A percentile compares a stretch with the other conserved stretches of the same genome.
Evolutionary conservation across 2,329 filamentous ascomycete species (phyloP).

Genomic region (Pleomassaria siparia): DNA sequence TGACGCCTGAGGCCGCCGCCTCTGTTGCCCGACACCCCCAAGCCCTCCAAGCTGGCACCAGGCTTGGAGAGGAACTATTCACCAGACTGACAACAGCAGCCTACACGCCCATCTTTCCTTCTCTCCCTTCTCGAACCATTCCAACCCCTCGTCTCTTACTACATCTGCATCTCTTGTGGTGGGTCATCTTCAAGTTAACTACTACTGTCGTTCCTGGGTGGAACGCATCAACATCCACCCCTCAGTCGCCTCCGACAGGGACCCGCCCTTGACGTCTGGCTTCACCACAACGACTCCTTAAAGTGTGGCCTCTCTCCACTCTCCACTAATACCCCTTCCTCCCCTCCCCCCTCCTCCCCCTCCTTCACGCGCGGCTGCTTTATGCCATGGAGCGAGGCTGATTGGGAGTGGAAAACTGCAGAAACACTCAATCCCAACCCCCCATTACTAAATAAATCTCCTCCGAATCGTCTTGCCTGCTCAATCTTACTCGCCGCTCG

Average conservation of each 20-base stretch:
- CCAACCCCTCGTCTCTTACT: not conserved
- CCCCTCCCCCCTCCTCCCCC: too few species aligned
- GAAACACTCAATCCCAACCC: not conserved
- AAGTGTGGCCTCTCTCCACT: not conserved
- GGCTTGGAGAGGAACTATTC: not conserved
- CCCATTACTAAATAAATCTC: not conserved
- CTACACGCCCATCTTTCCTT: not conserved
- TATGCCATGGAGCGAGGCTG: not conserved
- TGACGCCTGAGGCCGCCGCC: constrained; percentile 1
- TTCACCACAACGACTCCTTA: not conserved
- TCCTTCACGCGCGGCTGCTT: not conserved
- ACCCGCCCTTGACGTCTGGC: not conserved
- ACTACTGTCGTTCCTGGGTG: not conserved
- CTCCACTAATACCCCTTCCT: too few species aligned
- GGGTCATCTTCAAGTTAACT: not conserved
- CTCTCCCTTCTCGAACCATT: not conserved
- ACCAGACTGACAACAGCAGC: too few species aligned
- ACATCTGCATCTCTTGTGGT: not conserved
- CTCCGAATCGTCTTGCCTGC: not conserved
- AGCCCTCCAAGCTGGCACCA: not conserved
- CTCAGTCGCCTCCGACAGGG: not conserved
- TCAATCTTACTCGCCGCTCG: not conserved
- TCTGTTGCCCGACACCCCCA: not conserved
- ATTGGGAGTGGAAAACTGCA: not conserved
- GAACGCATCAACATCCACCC: not conserved